phyloP scores from a whole-genome alignment of 1,139 yeast genomes.

The Torulaspora globosa region DNA sequence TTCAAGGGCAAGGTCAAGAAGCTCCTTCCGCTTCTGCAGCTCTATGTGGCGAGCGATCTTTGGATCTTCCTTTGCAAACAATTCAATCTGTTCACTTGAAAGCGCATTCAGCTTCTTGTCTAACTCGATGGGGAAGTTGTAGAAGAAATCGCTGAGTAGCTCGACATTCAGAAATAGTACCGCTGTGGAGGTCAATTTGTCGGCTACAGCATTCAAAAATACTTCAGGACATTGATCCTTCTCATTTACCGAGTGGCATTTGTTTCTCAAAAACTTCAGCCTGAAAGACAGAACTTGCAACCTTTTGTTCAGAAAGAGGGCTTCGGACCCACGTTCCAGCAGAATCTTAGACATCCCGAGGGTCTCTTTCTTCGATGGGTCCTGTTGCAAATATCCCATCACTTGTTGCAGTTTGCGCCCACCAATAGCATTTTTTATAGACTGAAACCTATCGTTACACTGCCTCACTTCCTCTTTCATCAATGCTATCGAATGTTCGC shows the following conservation, averaged over 20 bases:
- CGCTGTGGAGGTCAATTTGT: constrained; percentile 87
- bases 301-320: constrained; percentile 75
- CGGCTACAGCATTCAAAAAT: constrained; percentile 86
- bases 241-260: constrained; percentile 73
- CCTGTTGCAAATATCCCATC: constrained; percentile 61
- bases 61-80: constrained; percentile 93
- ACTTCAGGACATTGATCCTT: constrained; percentile 93
- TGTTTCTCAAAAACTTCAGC: constrained; percentile 67
- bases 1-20: constrained; percentile 73
- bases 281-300: constrained; percentile 69
- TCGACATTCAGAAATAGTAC: constrained; percentile 91
- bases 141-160: constrained; percentile 86
- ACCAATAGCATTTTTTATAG: constrained; percentile 72
- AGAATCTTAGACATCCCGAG: constrained; percentile 72
- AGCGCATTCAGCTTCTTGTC: constrained; percentile 70
- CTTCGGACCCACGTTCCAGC: constrained; percentile 74
- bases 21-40: constrained; percentile 85
- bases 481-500: constrained; percentile 69
- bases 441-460: constrained; percentile 62
- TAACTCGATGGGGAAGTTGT: constrained; percentile 90
- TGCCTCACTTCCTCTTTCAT: constrained; percentile 82
- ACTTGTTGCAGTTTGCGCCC: constrained; percentile 80
- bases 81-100: constrained; percentile 72
- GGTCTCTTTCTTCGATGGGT: constrained; percentile 54
- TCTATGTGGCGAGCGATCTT: constrained; percentile 86